These are phyloP conservation scores for Mitragyna speciosa DNA, from an alignment of 257 asterid species.

Conservation along the genomic window DNA sequence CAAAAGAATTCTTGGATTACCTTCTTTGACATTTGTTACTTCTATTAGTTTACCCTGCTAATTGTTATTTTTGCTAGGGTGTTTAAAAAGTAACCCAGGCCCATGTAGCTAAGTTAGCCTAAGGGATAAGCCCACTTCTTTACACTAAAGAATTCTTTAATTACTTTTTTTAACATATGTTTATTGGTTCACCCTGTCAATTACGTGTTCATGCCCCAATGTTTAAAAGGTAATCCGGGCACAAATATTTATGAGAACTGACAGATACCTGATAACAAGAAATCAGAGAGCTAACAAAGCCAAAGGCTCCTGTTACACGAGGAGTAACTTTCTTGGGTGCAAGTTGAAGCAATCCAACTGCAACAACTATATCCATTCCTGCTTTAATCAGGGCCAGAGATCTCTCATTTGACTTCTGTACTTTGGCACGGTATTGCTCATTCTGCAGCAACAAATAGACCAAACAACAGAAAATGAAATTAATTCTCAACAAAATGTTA, in stretches of 20 bases:
- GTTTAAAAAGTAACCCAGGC: background rate
- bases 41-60: background rate
- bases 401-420: slow-evolving; percentile 72
- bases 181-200: background rate
- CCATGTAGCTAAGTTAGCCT: background rate
- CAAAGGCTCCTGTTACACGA: slow-evolving; percentile 92
- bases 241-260: background rate
- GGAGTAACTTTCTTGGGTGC: slow-evolving; percentile 93
- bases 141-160: background rate
- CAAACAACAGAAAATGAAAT: slow-evolving; percentile 16
- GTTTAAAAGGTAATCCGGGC: background rate
- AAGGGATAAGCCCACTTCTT: background rate
- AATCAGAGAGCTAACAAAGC: slow-evolving; percentile 82
- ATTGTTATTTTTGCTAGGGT: background rate
- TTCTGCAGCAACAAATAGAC: slow-evolving; percentile 43
- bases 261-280: slow-evolving; percentile 90
- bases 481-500: slow-evolving; percentile 1
- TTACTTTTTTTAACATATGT: background rate
- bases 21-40: background rate
- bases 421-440: slow-evolving; percentile 59
- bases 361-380: slow-evolving; percentile 79
- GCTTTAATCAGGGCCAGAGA: slow-evolving; percentile 81
- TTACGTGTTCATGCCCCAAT: background rate
- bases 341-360: slow-evolving; percentile 90
- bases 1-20: background rate